phyloP scores from a whole-genome alignment of 1,139 yeast genomes.

The Zygosaccharomyces sapae region DNA sequence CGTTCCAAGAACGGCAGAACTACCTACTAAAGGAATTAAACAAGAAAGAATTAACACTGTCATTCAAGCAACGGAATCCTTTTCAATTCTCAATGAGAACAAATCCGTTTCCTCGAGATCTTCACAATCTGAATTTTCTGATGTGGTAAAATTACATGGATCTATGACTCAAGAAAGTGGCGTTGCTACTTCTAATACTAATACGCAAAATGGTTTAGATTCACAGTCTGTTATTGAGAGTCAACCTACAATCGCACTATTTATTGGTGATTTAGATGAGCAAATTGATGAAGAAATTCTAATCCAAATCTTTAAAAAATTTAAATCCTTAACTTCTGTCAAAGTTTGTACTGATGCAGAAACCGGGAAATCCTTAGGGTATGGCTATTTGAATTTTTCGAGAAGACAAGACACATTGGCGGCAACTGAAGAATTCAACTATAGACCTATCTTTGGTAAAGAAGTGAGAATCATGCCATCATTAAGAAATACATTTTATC shows the following conservation, averaged over 20 bases:
- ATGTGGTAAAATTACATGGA: slow-evolving; percentile 26
- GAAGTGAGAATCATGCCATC: slow-evolving; percentile 54
- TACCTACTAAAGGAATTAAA: slow-evolving; percentile 7
- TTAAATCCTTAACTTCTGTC: slow-evolving; percentile 43
- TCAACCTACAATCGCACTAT: slow-evolving; percentile 37
- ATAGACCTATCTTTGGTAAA: slow-evolving; percentile 39
- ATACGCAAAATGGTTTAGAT: background rate
- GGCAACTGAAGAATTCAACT: slow-evolving; percentile 46
- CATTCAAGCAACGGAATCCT: slow-evolving; percentile 2
- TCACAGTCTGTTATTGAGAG: slow-evolving; percentile 16
- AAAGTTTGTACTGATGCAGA: slow-evolving; percentile 44
- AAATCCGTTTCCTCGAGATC: slow-evolving; percentile 18
- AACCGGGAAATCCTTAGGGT: slow-evolving; percentile 44
- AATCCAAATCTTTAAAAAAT: slow-evolving; percentile 37
- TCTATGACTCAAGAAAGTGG: slow-evolving; percentile 9
- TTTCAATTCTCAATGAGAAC: slow-evolving; percentile 14
- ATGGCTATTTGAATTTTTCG: slow-evolving; percentile 49
- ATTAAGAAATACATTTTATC: slow-evolving; percentile 35
- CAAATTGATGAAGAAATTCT: slow-evolving; percentile 41
- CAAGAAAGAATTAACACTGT: slow-evolving; percentile 1
- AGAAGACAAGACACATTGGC: slow-evolving; percentile 38
- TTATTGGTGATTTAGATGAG: slow-evolving; percentile 47
- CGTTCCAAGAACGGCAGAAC: slow-evolving; percentile 14
- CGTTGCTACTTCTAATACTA: background rate
- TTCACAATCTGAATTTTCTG: slow-evolving; percentile 29